Base-by-base conservation (phyloP, 768 basidiomycete genomes). In the Agrocybe praecox region DNA sequence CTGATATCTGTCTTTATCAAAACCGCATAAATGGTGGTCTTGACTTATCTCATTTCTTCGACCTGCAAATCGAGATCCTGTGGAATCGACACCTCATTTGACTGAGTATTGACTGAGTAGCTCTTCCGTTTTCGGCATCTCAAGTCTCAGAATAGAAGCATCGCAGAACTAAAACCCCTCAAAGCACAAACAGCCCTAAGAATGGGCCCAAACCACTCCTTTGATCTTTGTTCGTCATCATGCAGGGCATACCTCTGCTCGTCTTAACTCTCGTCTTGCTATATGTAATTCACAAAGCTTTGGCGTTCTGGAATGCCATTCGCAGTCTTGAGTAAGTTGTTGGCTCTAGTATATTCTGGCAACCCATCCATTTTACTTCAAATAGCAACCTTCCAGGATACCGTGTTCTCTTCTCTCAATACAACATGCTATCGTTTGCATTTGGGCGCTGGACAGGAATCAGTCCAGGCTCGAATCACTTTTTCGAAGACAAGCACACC, bases 401-500 rank as follows among this genome's bases (percentile, higher is more conserved):
- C 23, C 52, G 52, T 14, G 44, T 46, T 9, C 17, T 43, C 4
- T 53, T 53, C 52, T 53, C 52, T 7, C 43, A 53, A 12, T 32
- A 18, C 43, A 34, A 42, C 22, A 2, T 33, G 4, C 9, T 45
- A 21, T 18, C 43, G 14, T 40, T 6, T 21, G n/a, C 32, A 19
- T 14, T 53, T 18, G 52, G 42, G 18, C 42, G 32, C 14, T 32
- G 43, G n/a, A 24, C 21, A 18, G 26, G 42, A 9, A 19, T 53
- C 4, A 29, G 24, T 19, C 52, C 52, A 11, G 52, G 52, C 45
- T 15, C 26, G 2, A 53, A 53, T 21, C 52, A 53, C 42, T 53
- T 53, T 42, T 53, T 53, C n/a, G 43, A 53, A 17, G 52, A 53
- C 24, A 53, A 53, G 18, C 52, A 53, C 21, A 14, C 9, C n/a